Base-by-base conservation (phyloP, 208 protist genomes). In the Crithidia mellificae region DNA sequence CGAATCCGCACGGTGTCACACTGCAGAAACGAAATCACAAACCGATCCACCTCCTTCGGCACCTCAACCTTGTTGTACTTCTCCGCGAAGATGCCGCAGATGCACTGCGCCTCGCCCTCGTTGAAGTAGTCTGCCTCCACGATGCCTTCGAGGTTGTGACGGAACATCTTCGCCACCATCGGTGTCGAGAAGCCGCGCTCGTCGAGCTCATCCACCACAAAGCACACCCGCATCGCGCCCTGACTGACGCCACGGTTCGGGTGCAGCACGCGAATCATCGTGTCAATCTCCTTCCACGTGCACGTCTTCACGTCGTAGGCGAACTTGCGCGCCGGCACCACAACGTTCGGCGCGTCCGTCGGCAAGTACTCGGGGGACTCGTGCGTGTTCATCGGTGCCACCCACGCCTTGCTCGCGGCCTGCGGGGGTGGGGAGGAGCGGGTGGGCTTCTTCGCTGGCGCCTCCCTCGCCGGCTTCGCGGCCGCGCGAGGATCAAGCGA, bases 131-230 rank as follows among this genome's bases (percentile, higher is more conserved):
- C 89, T 63, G 68, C 71, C 73, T 93, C 81, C 14, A 90, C 76
- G 19, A 92, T 81, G 46, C 81, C 69, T 22, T 67, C 61, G 27
- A 92, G 77, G 49, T 88, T 76, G 44, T 74, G 81, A 27, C 83
- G 77, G 61, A 95, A 95, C 72, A 95, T 74, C 78, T 95, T 95
- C 22, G 86, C 89, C 57, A 95, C 84, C 80, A 91, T 93, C 9
- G 46, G 52, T 6, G 77, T 78, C 9, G 70, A 57, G 15, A 51
- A 56, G 22, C 85, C 85, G 30, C 85, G 66, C 71, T 91, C 84
- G 46, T 95, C 89, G 12, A 91, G 36, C 63, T 95, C 86, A 57
- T 91, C 85, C 39, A 95, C 83, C 6, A 85, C 75, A 62, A 80
- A 95, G 77, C 89, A 95, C 6, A 92, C 73, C 22, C 89, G 86